These are phyloP conservation scores for Lodderomyces oxycetoniae DNA, from an alignment of 1,139 yeast species.

Conservation along the genomic window DNA sequence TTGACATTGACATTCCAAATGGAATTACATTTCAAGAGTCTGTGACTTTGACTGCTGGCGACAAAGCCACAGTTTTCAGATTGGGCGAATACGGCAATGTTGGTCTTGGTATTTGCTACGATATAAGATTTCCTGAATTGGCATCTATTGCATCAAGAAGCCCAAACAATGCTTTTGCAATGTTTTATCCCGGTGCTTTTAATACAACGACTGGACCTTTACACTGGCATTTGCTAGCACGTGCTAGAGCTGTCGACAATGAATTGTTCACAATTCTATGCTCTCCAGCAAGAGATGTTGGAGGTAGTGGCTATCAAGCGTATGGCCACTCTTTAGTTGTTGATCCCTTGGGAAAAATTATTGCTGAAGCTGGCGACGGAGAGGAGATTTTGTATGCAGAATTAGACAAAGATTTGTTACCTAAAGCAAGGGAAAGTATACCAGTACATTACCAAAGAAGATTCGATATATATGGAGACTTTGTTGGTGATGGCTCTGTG, in stretches of 20 bases:
- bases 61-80: slow-evolving; percentile 70
- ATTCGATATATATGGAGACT: slow-evolving; percentile 78
- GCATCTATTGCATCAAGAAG: slow-evolving; percentile 75
- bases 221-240: slow-evolving; percentile 87
- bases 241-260: slow-evolving; percentile 86
- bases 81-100: slow-evolving; percentile 68
- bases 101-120: slow-evolving; percentile 91
- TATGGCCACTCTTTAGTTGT: slow-evolving; percentile 88
- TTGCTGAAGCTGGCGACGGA: slow-evolving; percentile 80
- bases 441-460: slow-evolving; percentile 76
- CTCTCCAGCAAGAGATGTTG: slow-evolving; percentile 82
- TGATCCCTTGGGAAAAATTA: slow-evolving; percentile 77
- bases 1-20: slow-evolving; percentile 87
- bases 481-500: slow-evolving; percentile 40
- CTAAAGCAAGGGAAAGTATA: slow-evolving; percentile 61
- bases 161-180: slow-evolving; percentile 70
- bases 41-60: slow-evolving; percentile 68
- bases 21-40: slow-evolving; percentile 86
- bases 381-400: slow-evolving; percentile 81
- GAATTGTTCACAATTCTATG: slow-evolving; percentile 75
- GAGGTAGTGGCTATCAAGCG: slow-evolving; percentile 71
- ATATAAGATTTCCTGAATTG: slow-evolving; percentile 85
- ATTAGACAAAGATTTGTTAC: slow-evolving; percentile 60
- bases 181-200: slow-evolving; percentile 94
- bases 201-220: slow-evolving; percentile 94